Evolutionary conservation across 2,329 filamentous ascomycete genomes (phyloP).

Genomic region (Diaporthe aspalathi): DNA sequence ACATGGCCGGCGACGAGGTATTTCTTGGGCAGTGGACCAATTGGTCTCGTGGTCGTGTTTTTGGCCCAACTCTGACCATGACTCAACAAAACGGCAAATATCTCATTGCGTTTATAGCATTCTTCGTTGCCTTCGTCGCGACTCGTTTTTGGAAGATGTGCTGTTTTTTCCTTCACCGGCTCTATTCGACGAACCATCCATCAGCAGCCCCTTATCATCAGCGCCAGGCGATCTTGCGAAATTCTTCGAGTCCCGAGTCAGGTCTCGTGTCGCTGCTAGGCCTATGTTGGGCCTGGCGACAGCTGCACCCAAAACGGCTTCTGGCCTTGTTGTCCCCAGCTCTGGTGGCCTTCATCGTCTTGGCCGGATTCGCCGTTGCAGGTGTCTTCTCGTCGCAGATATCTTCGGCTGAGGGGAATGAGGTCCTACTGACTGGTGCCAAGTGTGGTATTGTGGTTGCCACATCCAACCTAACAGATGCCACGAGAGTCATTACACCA

Average conservation of each 20-base stretch:
- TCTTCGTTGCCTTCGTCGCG: not conserved
- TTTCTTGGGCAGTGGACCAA: not conserved
- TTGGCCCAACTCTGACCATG: not conserved
- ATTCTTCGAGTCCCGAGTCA: not conserved
- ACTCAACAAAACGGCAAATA: not conserved
- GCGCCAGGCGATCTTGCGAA: not conserved
- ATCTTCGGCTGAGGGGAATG: not conserved
- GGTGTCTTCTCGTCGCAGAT: not conserved
- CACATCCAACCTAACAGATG: not conserved
- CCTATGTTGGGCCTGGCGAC: not conserved
- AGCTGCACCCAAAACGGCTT: not conserved
- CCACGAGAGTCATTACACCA: not conserved
- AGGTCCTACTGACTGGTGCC: not conserved
- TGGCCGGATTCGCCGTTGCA: not conserved
- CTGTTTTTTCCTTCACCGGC: not conserved
- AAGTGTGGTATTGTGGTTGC: not conserved
- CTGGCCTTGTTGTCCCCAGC: not conserved
- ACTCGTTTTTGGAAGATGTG: not conserved
- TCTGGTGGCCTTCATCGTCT: not conserved
- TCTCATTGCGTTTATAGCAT: not conserved
- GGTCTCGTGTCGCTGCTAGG: not conserved
- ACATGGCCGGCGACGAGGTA: not conserved
- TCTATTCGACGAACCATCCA: not conserved
- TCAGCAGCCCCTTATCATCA: not conserved
- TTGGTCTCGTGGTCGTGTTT: not conserved